A percentile compares a stretch with the other conserved stretches of the same genome.
phyloP scores from a whole-genome alignment of 2,329 filamentous ascomycete genomes.

The Microthyrium microscopicum region DNA sequence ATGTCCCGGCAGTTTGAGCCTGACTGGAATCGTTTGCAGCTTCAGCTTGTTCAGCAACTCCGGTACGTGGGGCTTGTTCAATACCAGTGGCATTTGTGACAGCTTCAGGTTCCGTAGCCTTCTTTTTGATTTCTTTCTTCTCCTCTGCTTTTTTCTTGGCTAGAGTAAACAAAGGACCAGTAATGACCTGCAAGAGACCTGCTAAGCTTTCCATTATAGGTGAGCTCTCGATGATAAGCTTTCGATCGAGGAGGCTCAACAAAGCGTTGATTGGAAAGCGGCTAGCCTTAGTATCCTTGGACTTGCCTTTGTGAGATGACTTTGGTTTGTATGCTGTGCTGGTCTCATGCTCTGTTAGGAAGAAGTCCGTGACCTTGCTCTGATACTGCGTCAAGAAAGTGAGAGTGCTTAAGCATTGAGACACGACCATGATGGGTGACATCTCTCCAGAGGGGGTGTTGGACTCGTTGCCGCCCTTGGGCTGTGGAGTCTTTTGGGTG shows the following conservation, averaged over 20 bases:
- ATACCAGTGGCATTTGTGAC: conserved; percentile 11
- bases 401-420: conserved; percentile 79
- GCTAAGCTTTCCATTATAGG: conserved; percentile 89
- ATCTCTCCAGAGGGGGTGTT: conserved; percentile 58
- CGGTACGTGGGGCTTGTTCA: conserved; percentile 9
- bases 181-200: conserved; percentile 72
- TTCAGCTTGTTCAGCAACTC: conserved; percentile 10
- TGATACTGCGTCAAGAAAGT: conserved; percentile 74
- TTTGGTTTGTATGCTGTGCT: conserved; percentile 60
- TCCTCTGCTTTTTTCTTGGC: conserved; percentile 62
- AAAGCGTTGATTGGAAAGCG: conserved; percentile 89
- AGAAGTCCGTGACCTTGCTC: conserved; percentile 74
- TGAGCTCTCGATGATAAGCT: conserved; percentile 93
- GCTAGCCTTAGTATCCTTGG: conserved; percentile 64
- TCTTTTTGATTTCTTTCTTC: conserved; percentile 18
- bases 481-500: conserved; percentile 65
- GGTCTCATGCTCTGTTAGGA: conserved; percentile 85
- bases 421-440: conserved; percentile 85
- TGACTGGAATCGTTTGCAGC: not conserved
- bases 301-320: conserved; percentile 69
- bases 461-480: conserved; percentile 50
- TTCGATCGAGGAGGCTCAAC: conserved; percentile 75
- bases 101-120: conserved; percentile 11
- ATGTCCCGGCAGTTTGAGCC: conserved; percentile 8
- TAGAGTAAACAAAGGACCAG: conserved; percentile 64